These are phyloP conservation scores for Saccharomycopsis vini DNA, from an alignment of 805 yeast genomes.

Conservation along the genomic window DNA sequence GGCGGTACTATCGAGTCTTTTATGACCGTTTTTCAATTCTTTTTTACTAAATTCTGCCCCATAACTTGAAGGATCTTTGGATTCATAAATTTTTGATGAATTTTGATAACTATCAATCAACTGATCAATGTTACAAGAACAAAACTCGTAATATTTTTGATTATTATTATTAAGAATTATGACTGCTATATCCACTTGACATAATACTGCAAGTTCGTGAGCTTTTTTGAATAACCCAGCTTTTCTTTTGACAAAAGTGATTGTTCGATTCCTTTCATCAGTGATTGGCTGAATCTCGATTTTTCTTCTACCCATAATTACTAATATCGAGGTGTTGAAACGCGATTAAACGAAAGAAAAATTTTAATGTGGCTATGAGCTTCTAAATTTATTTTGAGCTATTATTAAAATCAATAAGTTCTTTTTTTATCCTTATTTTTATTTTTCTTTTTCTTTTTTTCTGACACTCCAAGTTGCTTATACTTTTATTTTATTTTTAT, in stretches of 20 bases:
- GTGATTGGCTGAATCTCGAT: constrained; percentile 85
- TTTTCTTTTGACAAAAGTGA: constrained; percentile 87
- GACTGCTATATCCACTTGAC: constrained; percentile 89
- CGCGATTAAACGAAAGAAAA: too few relatives aligned
- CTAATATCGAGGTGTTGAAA: too few relatives aligned
- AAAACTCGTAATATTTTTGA: constrained; percentile 70
- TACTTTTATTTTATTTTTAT: too few relatives aligned
- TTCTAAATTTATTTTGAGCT: too few relatives aligned
- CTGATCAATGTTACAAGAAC: constrained; percentile 56
- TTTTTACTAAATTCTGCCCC: constrained; percentile 43
- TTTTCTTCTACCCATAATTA: constrained; percentile 90
- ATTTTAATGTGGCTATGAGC: too few relatives aligned
- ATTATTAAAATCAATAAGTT: too few relatives aligned
- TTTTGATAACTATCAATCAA: constrained; percentile 35
- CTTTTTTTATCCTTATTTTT: too few relatives aligned
- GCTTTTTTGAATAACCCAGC: constrained; percentile 80
- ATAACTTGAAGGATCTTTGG: constrained; percentile 56
- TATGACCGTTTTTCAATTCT: constrained; percentile 9
- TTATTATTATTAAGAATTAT: constrained; percentile 77
- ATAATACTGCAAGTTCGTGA: constrained; percentile 63
- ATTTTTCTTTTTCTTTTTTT: too few relatives aligned
- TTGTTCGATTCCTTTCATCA: constrained; percentile 80
- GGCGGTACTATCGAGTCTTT: constrained; percentile 13
- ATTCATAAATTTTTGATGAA: constrained; percentile 37
- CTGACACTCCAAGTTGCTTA: too few relatives aligned